phyloP scores from a whole-genome alignment of 2,329 filamentous ascomycete species.

The Sclerotinia trifoliorum region DNA sequence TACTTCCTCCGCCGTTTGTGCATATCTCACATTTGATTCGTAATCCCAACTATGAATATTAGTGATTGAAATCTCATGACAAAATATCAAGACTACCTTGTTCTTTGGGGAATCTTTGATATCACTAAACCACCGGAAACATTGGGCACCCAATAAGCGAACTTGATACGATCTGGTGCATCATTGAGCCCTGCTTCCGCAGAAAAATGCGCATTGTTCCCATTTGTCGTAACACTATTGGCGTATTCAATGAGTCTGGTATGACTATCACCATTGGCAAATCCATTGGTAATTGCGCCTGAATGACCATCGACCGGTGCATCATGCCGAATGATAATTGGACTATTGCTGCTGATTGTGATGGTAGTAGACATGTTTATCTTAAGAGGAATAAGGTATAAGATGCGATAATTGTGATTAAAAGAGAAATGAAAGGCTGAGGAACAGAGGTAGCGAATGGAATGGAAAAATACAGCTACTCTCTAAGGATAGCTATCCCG shows the following conservation, averaged over 20 bases:
- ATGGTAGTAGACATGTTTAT: slow-evolving; percentile 17
- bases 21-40: slow-evolving; percentile 49
- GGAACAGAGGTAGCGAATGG: background rate
- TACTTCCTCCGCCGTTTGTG: slow-evolving; percentile 47
- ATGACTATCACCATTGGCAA: slow-evolving; percentile 7
- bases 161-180: slow-evolving; percentile 46
- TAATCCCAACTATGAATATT: slow-evolving; percentile 45
- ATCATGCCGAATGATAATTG: slow-evolving; percentile 20
- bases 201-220: slow-evolving; percentile 28
- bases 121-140: slow-evolving; percentile 54
- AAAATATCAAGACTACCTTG: slow-evolving; percentile 30
- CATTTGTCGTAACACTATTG: slow-evolving; percentile 1
- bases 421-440: background rate
- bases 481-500: background rate
- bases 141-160: slow-evolving; percentile 55
- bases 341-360: slow-evolving; percentile 20
- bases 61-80: background rate
- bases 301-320: background rate
- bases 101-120: slow-evolving; percentile 51
- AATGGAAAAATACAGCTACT: background rate
- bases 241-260: slow-evolving; percentile 8
- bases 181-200: slow-evolving; percentile 44
- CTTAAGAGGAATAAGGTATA: background rate
- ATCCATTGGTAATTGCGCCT: slow-evolving; percentile 14
- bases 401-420: background rate